Conservation (phyloP, 805 yeast genomes). For the Pichia eremophila region DNA sequence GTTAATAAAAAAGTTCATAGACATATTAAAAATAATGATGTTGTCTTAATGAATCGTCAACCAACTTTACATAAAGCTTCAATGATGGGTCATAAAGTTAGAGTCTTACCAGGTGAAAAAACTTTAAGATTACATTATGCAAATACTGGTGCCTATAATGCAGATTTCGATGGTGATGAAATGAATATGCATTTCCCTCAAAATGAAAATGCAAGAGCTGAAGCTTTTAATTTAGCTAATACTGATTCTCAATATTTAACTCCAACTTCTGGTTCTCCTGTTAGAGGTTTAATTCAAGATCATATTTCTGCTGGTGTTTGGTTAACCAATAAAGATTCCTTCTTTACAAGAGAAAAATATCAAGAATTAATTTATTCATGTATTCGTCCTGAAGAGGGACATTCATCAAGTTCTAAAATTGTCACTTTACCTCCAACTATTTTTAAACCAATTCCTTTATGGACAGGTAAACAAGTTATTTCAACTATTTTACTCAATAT, state of each 20-base stretch:
- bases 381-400: constrained; percentile 96
- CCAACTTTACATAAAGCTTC: constrained; percentile 99
- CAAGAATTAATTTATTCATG: constrained; percentile 92
- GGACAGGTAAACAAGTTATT: constrained; percentile 98
- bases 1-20: constrained; percentile 89
- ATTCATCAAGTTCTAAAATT: constrained; percentile 58
- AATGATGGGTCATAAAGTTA: constrained; percentile 98
- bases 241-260: constrained; percentile 96
- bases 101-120: constrained; percentile 95
- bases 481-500: constrained; percentile 86
- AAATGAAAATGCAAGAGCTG: constrained; percentile 93
- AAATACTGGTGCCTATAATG: constrained; percentile 97
- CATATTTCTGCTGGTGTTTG: constrained; percentile 98
- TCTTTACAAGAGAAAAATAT: constrained; percentile 83
- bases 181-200: constrained; percentile 99
- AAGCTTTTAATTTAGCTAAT: constrained; percentile 89
- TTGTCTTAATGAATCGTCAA: constrained; percentile 97
- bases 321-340: constrained; percentile 88
- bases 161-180: constrained; percentile 99
- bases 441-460: constrained; percentile 75
- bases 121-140: constrained; percentile 96
- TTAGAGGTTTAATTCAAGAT: constrained; percentile 98
- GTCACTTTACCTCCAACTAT: constrained; percentile 85
- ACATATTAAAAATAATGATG: constrained; percentile 90
- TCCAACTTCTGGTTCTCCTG: constrained; percentile 97